Evolutionary conservation across 2,329 filamentous ascomycete genomes (phyloP).

Genomic region (Microcera coccophila): DNA sequence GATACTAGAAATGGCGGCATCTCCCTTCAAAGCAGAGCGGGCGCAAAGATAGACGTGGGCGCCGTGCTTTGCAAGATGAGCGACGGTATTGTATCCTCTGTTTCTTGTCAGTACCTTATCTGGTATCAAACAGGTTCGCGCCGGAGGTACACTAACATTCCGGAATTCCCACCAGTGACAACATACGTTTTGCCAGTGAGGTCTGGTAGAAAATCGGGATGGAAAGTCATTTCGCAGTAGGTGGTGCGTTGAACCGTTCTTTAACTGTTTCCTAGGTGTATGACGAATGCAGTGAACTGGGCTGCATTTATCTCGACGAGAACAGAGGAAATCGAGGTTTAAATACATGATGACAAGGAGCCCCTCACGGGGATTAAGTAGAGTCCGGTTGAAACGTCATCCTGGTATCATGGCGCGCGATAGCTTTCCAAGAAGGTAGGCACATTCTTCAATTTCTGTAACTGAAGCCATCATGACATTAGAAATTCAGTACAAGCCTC

Average conservation of each 20-base stretch:
- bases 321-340: too few relatives aligned
- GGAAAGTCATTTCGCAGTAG: constrained; percentile 5
- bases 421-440: too few relatives aligned
- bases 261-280: too few relatives aligned
- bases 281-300: too few relatives aligned
- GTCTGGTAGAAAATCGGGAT: constrained; percentile 7
- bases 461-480: not conserved
- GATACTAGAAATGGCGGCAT: not conserved
- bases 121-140: too few relatives aligned
- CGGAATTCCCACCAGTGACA: constrained; percentile 8
- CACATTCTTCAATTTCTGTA: not conserved
- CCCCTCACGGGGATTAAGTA: too few relatives aligned
- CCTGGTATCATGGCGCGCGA: too few relatives aligned
- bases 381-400: too few relatives aligned
- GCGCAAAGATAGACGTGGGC: constrained; percentile 5
- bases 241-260: not conserved
- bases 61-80: constrained; percentile 1
- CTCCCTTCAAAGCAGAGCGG: not conserved
- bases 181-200: constrained; percentile 7
- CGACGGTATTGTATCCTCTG: constrained; percentile 1
- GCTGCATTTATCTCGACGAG: too few relatives aligned
- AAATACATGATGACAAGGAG: too few relatives aligned
- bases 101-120: too few relatives aligned
- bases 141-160: constrained; percentile 9
- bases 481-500: not conserved